Conservation (phyloP, 108 stramenopile species). For the Aurantiochytrium sp. region DNA sequence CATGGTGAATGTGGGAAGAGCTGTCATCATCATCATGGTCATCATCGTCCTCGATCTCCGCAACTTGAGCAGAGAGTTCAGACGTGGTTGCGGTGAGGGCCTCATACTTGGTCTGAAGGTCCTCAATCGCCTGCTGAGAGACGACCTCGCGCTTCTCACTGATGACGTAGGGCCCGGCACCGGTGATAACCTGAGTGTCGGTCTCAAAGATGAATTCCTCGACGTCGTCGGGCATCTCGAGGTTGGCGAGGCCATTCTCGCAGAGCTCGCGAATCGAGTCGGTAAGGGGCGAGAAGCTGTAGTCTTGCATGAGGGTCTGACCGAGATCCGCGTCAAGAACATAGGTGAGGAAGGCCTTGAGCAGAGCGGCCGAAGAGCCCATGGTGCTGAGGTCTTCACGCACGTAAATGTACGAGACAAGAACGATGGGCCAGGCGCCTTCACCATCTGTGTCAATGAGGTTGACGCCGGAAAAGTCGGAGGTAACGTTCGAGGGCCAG, state of each 20-base stretch:
- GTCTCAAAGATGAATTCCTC: not conserved
- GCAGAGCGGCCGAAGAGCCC: slow-evolving; percentile 32
- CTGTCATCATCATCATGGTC: not conserved
- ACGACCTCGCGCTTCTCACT: not conserved
- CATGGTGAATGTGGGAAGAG: not conserved
- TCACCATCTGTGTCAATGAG: slow-evolving; percentile 40
- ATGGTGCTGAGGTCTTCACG: slow-evolving; percentile 42
- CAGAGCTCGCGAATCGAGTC: not conserved
- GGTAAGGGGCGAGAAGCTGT: not conserved
- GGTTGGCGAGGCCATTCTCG: not conserved
- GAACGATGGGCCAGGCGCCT: slow-evolving; percentile 71
- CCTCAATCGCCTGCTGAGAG: not conserved
- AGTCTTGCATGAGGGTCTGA: not conserved
- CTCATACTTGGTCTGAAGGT: not conserved
- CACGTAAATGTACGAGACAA: slow-evolving; percentile 68
- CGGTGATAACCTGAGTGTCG: not conserved
- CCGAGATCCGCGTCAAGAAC: slow-evolving; percentile 17
- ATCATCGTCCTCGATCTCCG: not conserved
- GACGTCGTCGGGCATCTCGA: not conserved
- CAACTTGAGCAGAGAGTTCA: not conserved
- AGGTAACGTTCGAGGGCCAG: slow-evolving; percentile 45
- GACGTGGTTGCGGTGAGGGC: not conserved
- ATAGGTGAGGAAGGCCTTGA: slow-evolving; percentile 49
- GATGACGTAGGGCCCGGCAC: not conserved
- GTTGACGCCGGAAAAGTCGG: slow-evolving; percentile 46